Evolutionary conservation across 1,139 yeast species (phyloP).

Genomic region (Candida sojae): DNA sequence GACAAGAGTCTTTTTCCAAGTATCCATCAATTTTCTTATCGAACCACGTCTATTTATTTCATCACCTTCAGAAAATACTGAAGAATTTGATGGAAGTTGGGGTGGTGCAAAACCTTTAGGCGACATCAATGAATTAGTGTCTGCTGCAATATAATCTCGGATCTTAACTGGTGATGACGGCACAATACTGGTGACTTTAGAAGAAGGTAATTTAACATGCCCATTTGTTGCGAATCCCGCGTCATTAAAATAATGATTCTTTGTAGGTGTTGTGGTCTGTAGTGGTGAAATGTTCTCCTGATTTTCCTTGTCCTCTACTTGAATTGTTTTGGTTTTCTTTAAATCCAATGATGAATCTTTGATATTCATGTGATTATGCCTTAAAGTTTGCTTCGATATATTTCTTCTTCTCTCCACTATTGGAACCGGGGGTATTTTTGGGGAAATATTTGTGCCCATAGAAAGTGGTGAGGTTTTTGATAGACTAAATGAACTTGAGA

Average conservation of each 20-base stretch:
- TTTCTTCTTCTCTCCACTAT: slow-evolving; percentile 1
- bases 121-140: slow-evolving; percentile 1
- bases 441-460: slow-evolving; percentile 5
- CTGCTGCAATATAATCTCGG: slow-evolving; percentile 39
- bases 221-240: slow-evolving; percentile 55
- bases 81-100: slow-evolving; percentile 10
- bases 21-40: slow-evolving; percentile 41
- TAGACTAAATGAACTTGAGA: slow-evolving; percentile 6
- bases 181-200: slow-evolving; percentile 45
- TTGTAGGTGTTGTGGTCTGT: slow-evolving; percentile 26
- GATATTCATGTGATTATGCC: slow-evolving; percentile 41
- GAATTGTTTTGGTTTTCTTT: slow-evolving; percentile 26
- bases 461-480: slow-evolving; percentile 4
- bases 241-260: slow-evolving; percentile 9
- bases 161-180: slow-evolving; percentile 74
- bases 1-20: slow-evolving; percentile 37
- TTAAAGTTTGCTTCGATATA: slow-evolving; percentile 13
- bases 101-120: slow-evolving; percentile 5
- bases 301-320: slow-evolving; percentile 8
- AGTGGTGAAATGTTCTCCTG: slow-evolving; percentile 8
- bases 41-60: slow-evolving; percentile 34
- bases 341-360: slow-evolving; percentile 46
- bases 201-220: slow-evolving; percentile 46
- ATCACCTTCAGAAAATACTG: slow-evolving; percentile 7
- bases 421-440: slow-evolving; percentile 5